Base-by-base conservation (phyloP, 2,329 filamentous ascomycete species). In the Lecanosticta acicola region DNA sequence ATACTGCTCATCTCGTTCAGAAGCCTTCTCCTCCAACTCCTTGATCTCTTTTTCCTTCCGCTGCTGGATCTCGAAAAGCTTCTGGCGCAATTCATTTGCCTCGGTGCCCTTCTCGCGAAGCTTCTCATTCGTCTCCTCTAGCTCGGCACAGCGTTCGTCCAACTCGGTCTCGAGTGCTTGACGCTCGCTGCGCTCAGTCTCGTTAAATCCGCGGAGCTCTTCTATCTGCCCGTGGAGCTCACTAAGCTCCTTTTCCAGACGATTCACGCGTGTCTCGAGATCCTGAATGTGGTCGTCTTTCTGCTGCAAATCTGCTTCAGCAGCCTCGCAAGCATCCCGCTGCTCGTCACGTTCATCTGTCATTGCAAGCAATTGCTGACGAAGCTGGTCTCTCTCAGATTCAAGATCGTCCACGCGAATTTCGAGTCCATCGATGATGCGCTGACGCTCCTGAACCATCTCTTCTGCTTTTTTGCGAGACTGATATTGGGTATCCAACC, bases 21-120 rank as follows among this genome's bases (percentile, higher is more conserved):
- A 56, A 4, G 64, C 61, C 0, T 59, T 55, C 13, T 62, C 55
- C 50, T 71, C 56, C 4, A 74, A 57, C 14, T 67, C 56, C 37
- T 61, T 59, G 34, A 74, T 59, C n/a, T 63, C 50, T 19, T 58
- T 45, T 34, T 68, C 64, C 52, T 70, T 67, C 38, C 68, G 59
- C 49, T 70, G 63, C 57, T 74, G 72, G 2, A 69, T 59, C 39
- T 70, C 62, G 55, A 71, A 74, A 4, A 74, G 57, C 57, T 74
- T 74, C 43, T 68, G 66, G 3, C 71, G 70, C 19, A 75, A 65
- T 52, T 72, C 66, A 24, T 75, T 73, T n/a, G 70, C 70, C 48
- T 72, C 65, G 13, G 68, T 59, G 33, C 72, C 71, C n/a, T 62
- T 56, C 16, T 67, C 60, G 17, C 67, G 64, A 3, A 74, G 56